Percentiles rank a stretch among this genome's conserved stretches.
Conservation (phyloP, 495 filamentous ascomycete species). For the Hyaloscypha variabilis region DNA sequence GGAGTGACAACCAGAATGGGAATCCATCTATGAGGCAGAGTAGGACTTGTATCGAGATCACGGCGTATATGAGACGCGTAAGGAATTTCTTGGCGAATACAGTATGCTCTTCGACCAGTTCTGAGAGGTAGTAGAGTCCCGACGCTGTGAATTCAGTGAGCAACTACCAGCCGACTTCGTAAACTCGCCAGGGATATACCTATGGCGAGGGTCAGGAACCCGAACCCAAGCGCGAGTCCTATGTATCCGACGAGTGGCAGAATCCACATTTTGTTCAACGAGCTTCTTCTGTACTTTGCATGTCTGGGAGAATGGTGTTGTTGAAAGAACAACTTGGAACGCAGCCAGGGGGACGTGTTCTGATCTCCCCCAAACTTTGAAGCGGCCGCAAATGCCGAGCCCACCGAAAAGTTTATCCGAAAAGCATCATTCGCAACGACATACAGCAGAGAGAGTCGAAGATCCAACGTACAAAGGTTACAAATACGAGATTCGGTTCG, state of each 20-base stretch:
- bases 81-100: constrained; percentile 83
- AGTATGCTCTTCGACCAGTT: constrained; percentile 96
- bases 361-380: not conserved
- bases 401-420: constrained; percentile 24
- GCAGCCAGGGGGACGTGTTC: constrained; percentile 2
- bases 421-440: constrained; percentile 8
- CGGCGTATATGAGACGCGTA: constrained; percentile 79
- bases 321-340: not conserved
- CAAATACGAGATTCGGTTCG: not conserved
- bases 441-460: not conserved
- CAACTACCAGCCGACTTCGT: constrained; percentile 4
- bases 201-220: constrained; percentile 90
- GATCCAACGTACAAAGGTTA: not conserved
- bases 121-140: constrained; percentile 96
- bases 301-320: constrained; percentile 9
- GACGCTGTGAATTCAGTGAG: constrained; percentile 62
- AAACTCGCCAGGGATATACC: constrained; percentile 52
- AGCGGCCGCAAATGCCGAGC: constrained; percentile 9
- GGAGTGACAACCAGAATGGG: constrained; percentile 68
- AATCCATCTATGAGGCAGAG: constrained; percentile 84
- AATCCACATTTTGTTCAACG: constrained; percentile 74
- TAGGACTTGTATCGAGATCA: constrained; percentile 74
- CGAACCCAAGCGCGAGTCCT: constrained; percentile 85
- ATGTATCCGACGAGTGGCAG: constrained; percentile 87
- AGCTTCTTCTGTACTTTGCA: constrained; percentile 28